Conservation (phyloP, 805 yeast genomes). For the Ogataea polymorpha region DNA sequence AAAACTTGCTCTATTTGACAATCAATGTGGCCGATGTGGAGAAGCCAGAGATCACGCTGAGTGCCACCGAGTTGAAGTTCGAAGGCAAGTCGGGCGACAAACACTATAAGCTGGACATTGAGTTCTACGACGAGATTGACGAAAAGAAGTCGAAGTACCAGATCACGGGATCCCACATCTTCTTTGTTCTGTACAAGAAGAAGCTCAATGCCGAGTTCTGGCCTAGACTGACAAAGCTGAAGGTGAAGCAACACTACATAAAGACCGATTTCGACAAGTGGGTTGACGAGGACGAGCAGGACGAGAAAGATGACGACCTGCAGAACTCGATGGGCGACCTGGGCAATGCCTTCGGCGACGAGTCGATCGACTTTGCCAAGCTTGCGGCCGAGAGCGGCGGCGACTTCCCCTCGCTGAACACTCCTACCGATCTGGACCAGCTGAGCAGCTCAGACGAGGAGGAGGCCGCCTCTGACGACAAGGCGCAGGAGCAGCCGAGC, state of each 20-base stretch:
- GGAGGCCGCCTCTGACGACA: constrained; percentile 20
- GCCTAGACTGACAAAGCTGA: constrained; percentile 93
- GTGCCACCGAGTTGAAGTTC: constrained; percentile 52
- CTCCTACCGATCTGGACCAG: constrained; percentile 27
- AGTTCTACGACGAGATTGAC: constrained; percentile 74
- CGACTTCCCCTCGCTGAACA: constrained; percentile 48
- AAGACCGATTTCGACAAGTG: constrained; percentile 96
- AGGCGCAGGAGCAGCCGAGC: constrained; percentile 10
- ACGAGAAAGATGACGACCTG: constrained; percentile 49
- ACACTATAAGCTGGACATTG: constrained; percentile 64
- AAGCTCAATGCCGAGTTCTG: constrained; percentile 73
- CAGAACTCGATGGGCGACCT: constrained; percentile 22
- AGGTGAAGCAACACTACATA: constrained; percentile 72
- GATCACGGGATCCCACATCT: constrained; percentile 60
- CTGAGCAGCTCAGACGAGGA: constrained; percentile 32
- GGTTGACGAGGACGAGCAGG: constrained; percentile 99
- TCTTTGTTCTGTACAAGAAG: constrained; percentile 68
- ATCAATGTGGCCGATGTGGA: constrained; percentile 69
- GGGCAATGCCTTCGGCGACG: constrained; percentile 21
- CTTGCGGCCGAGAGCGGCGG: constrained; percentile 37
- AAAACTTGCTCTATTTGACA: constrained; percentile 74
- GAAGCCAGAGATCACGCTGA: constrained; percentile 59
- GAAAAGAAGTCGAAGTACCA: constrained; percentile 57
- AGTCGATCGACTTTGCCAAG: constrained; percentile 28
- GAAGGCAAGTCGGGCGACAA: constrained; percentile 45